phyloP scores from a whole-genome alignment of 2,329 filamentous ascomycete species.

The Celoporthe dispersa region DNA sequence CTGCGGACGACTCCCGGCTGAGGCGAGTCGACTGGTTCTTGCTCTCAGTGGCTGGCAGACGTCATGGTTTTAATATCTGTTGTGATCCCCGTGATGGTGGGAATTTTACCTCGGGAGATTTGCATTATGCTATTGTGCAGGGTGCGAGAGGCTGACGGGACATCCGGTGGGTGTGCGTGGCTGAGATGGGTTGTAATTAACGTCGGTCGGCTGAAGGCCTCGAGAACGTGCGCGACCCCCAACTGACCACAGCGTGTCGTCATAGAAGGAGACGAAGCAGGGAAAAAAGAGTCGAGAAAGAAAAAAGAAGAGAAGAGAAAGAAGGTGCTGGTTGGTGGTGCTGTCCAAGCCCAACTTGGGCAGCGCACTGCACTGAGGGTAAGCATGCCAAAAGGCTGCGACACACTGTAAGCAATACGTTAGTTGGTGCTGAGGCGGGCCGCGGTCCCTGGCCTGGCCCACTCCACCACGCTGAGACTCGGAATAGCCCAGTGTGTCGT shows the following conservation, averaged over 20 bases:
- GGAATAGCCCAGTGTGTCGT: not conserved
- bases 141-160: not conserved
- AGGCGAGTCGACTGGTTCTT: not conserved
- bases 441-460: constrained; percentile 8
- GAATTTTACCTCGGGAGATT: not conserved
- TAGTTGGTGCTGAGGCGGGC: not conserved
- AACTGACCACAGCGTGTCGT: not conserved
- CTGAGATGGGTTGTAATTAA: not conserved
- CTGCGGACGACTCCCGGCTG: not conserved
- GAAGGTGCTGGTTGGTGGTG: not conserved
- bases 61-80: not conserved
- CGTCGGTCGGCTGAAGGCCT: not conserved
- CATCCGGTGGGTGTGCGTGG: not conserved
- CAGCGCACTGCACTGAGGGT: not conserved
- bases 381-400: not conserved
- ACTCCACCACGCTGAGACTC: not conserved
- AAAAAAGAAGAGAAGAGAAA: too few species aligned
- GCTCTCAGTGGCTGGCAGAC: constrained; percentile 6
- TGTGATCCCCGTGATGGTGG: not conserved
- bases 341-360: not conserved
- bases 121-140: not conserved
- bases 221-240: not conserved
- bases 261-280: not conserved
- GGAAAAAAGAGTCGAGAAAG: too few species aligned
- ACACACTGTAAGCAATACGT: constrained; percentile 1